phyloP scores from a whole-genome alignment of 441 rosid species.

The Sinapis alba region DNA sequence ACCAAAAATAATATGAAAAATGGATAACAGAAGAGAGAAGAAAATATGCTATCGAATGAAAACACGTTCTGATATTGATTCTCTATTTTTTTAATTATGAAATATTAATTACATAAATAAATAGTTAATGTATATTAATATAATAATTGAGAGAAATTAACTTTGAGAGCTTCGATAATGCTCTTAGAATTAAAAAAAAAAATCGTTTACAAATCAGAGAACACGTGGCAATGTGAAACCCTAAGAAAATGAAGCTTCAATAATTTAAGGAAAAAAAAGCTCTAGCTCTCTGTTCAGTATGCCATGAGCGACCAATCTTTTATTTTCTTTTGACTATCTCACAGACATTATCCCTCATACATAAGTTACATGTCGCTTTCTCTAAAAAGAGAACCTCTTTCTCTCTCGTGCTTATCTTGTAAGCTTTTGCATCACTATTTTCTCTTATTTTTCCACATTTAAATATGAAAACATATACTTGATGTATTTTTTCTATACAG shows the following conservation, averaged over 20 bases:
- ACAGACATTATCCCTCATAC: neutral
- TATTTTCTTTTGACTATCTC: slow-evolving; percentile 34
- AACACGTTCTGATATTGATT: no score
- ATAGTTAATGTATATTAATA: no score
- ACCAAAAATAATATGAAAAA: no score
- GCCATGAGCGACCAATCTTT: slow-evolving; percentile 36
- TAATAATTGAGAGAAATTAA: no score
- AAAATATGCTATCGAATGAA: no score
- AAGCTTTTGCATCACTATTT: slow-evolving; percentile 32
- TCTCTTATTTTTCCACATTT: slow-evolving; percentile 3
- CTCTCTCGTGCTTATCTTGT: slow-evolving; percentile 65
- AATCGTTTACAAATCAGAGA: slow-evolving; percentile 18
- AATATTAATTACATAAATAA: no score
- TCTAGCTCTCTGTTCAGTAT: neutral
- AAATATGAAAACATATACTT: neutral
- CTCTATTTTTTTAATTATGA: no score
- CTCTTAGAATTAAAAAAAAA: no score
- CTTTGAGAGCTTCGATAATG: no score
- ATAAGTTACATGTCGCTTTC: slow-evolving; percentile 58
- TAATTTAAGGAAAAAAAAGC: slow-evolving; percentile 6
- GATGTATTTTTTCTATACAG: slow-evolving; percentile 1
- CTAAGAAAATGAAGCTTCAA: slow-evolving; percentile 35
- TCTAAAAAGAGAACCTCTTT: slow-evolving; percentile 50
- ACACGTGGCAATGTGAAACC: slow-evolving; percentile 38
- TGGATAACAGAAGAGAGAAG: no score